phyloP scores from a whole-genome alignment of 352 stramenopile genomes.

The Phytophthora hibernalis region DNA sequence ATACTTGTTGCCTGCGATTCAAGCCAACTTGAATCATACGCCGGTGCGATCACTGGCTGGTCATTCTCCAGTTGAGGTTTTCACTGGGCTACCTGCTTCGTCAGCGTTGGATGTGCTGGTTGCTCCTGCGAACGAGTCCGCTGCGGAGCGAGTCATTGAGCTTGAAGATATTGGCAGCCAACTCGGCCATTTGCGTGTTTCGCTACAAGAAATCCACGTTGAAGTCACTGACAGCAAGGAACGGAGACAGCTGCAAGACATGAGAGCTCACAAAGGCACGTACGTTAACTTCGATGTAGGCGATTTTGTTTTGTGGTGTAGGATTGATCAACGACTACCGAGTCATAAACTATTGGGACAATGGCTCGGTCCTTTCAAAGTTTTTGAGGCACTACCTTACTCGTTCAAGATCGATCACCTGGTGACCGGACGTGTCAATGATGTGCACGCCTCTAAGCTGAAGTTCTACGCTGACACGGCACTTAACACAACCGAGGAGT shows the following conservation, averaged over 20 bases:
- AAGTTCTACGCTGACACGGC: too few relatives aligned
- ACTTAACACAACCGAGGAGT: too few relatives aligned
- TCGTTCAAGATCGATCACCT: too few relatives aligned
- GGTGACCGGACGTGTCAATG: too few relatives aligned
- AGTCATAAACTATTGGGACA: too few relatives aligned
- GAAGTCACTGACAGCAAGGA: slow-evolving; percentile 16
- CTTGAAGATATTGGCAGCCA: background rate
- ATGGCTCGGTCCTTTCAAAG: too few relatives aligned
- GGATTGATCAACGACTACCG: too few relatives aligned
- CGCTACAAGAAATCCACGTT: slow-evolving; percentile 13
- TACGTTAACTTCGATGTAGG: slow-evolving; percentile 8
- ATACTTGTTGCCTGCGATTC: slow-evolving; percentile 1
- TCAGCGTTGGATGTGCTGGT: background rate
- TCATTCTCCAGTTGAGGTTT: slow-evolving; percentile 11
- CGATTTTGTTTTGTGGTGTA: slow-evolving; percentile 17
- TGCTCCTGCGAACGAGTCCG: background rate
- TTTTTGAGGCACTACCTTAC: too few relatives aligned
- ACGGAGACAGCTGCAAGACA: slow-evolving; percentile 3
- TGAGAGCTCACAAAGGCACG: slow-evolving; percentile 6
- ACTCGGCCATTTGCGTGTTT: background rate
- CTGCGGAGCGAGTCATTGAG: too few relatives aligned
- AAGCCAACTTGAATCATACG: slow-evolving; percentile 29
- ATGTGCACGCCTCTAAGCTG: too few relatives aligned
- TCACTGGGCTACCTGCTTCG: slow-evolving; percentile 15
- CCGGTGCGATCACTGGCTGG: slow-evolving; percentile 14